These are phyloP conservation scores for Phialophora macrospora DNA, from an alignment of 2,329 filamentous ascomycete species.

Conservation along the genomic window DNA sequence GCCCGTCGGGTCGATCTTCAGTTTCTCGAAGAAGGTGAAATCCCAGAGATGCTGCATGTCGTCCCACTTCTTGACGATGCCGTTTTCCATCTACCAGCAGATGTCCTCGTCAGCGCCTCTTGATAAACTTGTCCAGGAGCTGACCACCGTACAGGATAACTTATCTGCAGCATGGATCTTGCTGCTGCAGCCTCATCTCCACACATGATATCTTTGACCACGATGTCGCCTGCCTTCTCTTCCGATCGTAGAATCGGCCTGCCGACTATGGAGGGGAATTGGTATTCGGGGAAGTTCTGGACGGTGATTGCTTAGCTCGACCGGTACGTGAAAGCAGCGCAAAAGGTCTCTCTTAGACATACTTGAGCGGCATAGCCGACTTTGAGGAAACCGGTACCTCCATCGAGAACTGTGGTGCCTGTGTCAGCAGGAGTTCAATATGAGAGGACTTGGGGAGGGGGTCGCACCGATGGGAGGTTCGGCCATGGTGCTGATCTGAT, in stretches of 20 bases:
- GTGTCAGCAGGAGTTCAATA: slow-evolving; percentile 41
- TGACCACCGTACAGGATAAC: slow-evolving; percentile 75
- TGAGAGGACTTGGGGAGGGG: slow-evolving; percentile 19
- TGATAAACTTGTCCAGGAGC: slow-evolving; percentile 16
- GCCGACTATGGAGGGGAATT: slow-evolving; percentile 97
- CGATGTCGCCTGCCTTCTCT: slow-evolving; percentile 75
- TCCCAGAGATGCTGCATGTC: slow-evolving; percentile 99
- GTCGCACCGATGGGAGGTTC: slow-evolving; percentile 56
- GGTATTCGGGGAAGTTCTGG: slow-evolving; percentile 97
- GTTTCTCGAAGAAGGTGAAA: slow-evolving; percentile 97
- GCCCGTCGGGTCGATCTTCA: slow-evolving; percentile 85
- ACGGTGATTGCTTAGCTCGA: slow-evolving; percentile 28
- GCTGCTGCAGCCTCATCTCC: slow-evolving; percentile 96
- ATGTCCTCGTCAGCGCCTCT: slow-evolving; percentile 19
- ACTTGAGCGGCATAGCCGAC: slow-evolving; percentile 95
- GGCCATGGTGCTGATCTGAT: slow-evolving; percentile 47
- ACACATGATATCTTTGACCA: slow-evolving; percentile 99
- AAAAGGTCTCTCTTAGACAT: slow-evolving; percentile 40
- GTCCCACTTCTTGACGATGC: slow-evolving; percentile 99
- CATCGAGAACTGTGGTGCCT: slow-evolving; percentile 80
- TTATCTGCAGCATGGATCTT: slow-evolving; percentile 96
- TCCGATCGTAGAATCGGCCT: slow-evolving; percentile 96
- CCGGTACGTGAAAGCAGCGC: not conserved
- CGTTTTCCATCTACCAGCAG: slow-evolving; percentile 83
- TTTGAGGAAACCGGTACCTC: slow-evolving; percentile 99